These are phyloP conservation scores for Lenwebbia sp. DNA, from an alignment of 345 rosid genomes.

Conservation along the genomic window DNA sequence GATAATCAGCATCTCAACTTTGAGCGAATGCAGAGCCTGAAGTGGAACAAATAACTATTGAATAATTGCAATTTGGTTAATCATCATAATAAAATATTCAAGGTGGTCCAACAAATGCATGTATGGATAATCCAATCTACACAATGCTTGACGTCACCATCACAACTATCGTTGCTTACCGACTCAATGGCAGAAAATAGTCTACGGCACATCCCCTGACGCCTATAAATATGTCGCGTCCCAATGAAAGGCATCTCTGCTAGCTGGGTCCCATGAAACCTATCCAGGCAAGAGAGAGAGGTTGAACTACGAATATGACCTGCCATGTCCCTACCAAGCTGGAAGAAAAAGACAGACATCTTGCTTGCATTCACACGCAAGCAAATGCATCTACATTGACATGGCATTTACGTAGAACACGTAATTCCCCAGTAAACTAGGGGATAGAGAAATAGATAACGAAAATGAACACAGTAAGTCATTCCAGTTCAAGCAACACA, in stretches of 20 bases:
- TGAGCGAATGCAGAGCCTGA: slow-evolving; percentile 58
- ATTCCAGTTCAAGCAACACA: not conserved
- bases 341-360: not conserved
- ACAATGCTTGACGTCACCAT: not conserved
- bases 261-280: slow-evolving; percentile 66
- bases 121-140: not conserved
- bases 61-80: not conserved
- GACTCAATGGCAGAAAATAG: slow-evolving; percentile 65
- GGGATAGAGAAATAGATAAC: not conserved
- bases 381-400: not conserved
- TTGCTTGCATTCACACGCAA: not conserved
- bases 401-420: not conserved
- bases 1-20: slow-evolving; percentile 60
- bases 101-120: not conserved
- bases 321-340: not conserved
- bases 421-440: not conserved
- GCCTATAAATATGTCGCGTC: slow-evolving; percentile 74
- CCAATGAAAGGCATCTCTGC: slow-evolving; percentile 98
- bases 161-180: slow-evolving; percentile 21
- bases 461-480: not conserved
- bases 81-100: not conserved
- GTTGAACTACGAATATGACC: not conserved
- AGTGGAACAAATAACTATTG: not conserved
- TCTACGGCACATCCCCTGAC: slow-evolving; percentile 86
- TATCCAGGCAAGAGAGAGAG: slow-evolving; percentile 3